Base-by-base conservation (phyloP, 345 rosid genomes). In the Cardiospermum halicacabum region DNA sequence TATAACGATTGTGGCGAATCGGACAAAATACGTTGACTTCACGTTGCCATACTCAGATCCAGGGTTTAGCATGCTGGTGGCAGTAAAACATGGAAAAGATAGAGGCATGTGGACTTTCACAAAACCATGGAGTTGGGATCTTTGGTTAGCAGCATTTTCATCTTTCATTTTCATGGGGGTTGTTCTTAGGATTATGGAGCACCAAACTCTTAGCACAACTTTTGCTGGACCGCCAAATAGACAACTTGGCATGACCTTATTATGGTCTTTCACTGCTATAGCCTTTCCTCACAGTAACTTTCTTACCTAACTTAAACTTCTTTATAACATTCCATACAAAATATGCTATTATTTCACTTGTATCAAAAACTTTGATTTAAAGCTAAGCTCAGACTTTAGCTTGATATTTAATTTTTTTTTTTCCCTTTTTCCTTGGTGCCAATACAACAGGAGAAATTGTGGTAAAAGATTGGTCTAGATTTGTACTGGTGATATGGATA, bases 21-120 rank as follows among this genome's bases (percentile, higher is more conserved):
- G 78, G 25, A 64, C 74, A 13, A 3, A 12, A 16, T 45, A 24
- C 5, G 71, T 69, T 0, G 78, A 74, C 10, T 74, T 64, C 53
- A 69, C 74, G 19, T 19, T 74, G 55, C 77, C 74, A 5, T 69
- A 69, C 39, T 22, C 74, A 2, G 77, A 74, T 27, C 36, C 74
- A 25, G 73, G 77, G 10, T 26, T 69, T 3, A 12, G 62, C 1
- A 74, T 74, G 74, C 13, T 74, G 0, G 77, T 64, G 1, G 37
- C 53, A 4, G 56, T 39, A 9, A 59, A 11, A 58, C 16, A 39
- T 9, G 32, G 48, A 2, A 28, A 31, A 0, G 22, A 28, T 3
- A 53, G 60, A 1, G 39, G 43, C 48, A 37, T 54, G 21, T 63
- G 77, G 73, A 37, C 51, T 58, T 73, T 73, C 73, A 47, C 69